Conservation (phyloP, 345 rosid species). For the Barbarea vulgaris region DNA sequence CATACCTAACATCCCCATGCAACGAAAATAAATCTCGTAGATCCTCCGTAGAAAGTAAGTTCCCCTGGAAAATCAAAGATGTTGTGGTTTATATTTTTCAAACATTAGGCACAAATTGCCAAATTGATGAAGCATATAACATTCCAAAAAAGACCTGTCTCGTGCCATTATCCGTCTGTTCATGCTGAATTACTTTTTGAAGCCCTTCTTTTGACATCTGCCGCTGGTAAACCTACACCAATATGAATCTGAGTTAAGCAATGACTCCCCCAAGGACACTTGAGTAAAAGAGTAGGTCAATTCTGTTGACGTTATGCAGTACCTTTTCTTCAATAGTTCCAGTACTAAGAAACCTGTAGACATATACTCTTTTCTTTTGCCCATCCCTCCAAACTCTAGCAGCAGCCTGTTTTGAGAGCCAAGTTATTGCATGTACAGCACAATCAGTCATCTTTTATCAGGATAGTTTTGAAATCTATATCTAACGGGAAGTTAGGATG, state of each 20-base stretch:
- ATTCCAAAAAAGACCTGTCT: conserved; percentile 54
- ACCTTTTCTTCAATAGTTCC: conserved; percentile 99
- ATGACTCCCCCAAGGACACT: conserved; percentile 4
- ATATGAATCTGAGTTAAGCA: conserved; percentile 23
- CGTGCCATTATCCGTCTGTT: conserved; percentile 50
- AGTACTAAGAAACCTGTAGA: conserved; percentile 90
- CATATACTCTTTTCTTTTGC: conserved; percentile 95
- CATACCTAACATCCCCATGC: conserved; percentile 72
- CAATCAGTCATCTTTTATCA: conserved; percentile 29
- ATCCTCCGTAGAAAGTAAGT: conserved; percentile 81
- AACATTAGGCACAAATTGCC: neutral
- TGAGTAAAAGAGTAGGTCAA: neutral
- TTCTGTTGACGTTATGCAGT: conserved; percentile 7
- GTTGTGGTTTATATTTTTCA: conserved; percentile 17
- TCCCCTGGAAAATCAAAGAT: conserved; percentile 61
- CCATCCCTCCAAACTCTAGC: conserved; percentile 99
- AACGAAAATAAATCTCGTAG: conserved; percentile 84
- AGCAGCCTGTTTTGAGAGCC: conserved; percentile 72
- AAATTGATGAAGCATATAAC: neutral
- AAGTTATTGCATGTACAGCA: conserved; percentile 32
- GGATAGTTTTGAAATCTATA: conserved; percentile 6
- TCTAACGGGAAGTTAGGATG: conserved; percentile 11
- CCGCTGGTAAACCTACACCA: conserved; percentile 86
- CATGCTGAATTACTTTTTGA: conserved; percentile 88
- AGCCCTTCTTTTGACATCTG: conserved; percentile 99